phyloP scores from a whole-genome alignment of 2,329 filamentous ascomycete genomes.

The Biscogniauxia sp. region DNA sequence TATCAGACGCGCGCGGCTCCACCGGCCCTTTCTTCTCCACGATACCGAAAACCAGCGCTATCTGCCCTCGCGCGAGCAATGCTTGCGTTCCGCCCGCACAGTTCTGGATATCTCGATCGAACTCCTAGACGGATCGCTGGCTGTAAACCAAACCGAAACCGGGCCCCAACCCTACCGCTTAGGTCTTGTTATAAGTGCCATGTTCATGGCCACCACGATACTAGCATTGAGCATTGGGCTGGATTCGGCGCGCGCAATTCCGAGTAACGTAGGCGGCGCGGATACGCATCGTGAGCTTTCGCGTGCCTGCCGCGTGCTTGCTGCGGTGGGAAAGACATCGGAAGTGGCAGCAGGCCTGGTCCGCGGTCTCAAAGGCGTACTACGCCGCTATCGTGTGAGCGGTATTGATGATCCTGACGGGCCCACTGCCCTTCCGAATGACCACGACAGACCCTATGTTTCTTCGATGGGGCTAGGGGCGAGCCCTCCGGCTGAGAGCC shows the following conservation, averaged over 20 bases:
- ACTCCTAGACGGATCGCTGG: slow-evolving; percentile 14
- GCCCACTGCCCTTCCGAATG: background rate
- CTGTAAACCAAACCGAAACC: background rate
- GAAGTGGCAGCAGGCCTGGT: slow-evolving; percentile 21
- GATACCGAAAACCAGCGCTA: slow-evolving; percentile 14
- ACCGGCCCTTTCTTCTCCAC: slow-evolving; percentile 27
- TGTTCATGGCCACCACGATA: slow-evolving; percentile 25
- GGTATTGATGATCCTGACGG: slow-evolving; percentile 8
- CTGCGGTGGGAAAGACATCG: slow-evolving; percentile 17
- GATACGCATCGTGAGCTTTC: slow-evolving; percentile 14
- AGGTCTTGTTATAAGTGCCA: slow-evolving; percentile 22
- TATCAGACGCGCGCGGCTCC: slow-evolving; percentile 25
- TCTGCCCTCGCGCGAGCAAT: slow-evolving; percentile 18
- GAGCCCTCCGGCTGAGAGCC: background rate
- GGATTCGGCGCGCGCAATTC: background rate
- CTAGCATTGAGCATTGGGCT: slow-evolving; percentile 15
- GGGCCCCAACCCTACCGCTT: slow-evolving; percentile 11
- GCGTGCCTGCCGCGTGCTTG: slow-evolving; percentile 18
- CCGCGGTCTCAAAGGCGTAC: slow-evolving; percentile 15
- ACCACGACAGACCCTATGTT: background rate
- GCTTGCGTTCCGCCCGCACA: slow-evolving; percentile 24
- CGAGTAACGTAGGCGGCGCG: slow-evolving; percentile 3
- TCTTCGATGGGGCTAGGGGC: background rate
- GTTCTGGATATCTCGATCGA: slow-evolving; percentile 20
- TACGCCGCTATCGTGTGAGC: slow-evolving; percentile 18